A percentile compares a stretch with the other conserved stretches of the same genome.
These are phyloP conservation scores for Wickerhamomyces silvicola DNA, from an alignment of 805 yeast genomes.

Conservation along the genomic window DNA sequence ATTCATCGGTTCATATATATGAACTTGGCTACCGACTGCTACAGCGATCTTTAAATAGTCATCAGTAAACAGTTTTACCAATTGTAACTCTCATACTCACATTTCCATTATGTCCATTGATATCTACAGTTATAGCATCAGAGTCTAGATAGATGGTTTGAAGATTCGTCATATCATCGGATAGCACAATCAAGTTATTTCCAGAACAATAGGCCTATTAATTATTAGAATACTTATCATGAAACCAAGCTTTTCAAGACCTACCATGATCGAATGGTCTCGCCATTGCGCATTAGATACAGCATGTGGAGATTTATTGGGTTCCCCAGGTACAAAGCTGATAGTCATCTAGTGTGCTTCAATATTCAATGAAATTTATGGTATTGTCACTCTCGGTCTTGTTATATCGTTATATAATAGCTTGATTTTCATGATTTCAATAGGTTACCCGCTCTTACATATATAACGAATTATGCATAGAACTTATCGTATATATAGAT, in stretches of 20 bases:
- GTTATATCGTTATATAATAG: no score
- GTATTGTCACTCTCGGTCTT: no score
- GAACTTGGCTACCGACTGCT: conserved; percentile 36
- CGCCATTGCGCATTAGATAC: conserved; percentile 63
- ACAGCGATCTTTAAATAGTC: conserved; percentile 39
- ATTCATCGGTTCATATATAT: conserved; percentile 51
- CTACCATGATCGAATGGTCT: conserved; percentile 45
- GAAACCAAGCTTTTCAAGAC: conserved; percentile 5
- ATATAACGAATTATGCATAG: no score
- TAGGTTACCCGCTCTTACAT: no score
- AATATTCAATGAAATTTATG: no score
- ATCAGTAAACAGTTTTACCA: not conserved
- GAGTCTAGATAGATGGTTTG: conserved; percentile 71
- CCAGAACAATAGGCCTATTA: conserved; percentile 75
- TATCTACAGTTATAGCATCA: conserved; percentile 62
- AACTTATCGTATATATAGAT: no score
- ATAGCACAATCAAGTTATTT: conserved; percentile 67
- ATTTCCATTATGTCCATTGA: conserved; percentile 54
- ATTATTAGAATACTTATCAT: not conserved
- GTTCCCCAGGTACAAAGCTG: conserved; percentile 81
- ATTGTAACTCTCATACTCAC: conserved; percentile 1
- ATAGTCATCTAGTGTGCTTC: conserved; percentile 42
- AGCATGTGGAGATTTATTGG: conserved; percentile 50
- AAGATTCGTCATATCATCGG: conserved; percentile 45
- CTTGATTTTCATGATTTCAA: no score